Evolutionary conservation across 129 eudicot genomes (phyloP).

Genomic region (Flaveria linearis): DNA sequence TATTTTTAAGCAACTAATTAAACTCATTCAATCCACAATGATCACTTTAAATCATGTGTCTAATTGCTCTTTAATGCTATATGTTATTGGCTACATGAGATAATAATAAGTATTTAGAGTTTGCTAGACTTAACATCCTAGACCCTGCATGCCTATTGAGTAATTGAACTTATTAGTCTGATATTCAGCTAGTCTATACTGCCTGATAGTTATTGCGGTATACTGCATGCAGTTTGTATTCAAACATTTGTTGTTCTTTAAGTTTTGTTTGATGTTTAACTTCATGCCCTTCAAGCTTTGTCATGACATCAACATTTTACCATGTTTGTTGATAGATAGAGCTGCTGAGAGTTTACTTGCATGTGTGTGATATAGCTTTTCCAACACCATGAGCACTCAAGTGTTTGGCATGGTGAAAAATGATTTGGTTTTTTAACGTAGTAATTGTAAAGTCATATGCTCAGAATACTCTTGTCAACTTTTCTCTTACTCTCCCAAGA

Average conservation of each 20-base stretch:
- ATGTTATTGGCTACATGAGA: not conserved
- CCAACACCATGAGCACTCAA: not conserved
- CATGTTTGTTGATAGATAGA: not conserved
- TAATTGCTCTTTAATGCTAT: not conserved
- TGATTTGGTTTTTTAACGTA: not conserved
- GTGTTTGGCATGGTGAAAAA: not conserved
- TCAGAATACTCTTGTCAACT: not conserved
- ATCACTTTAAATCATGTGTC: not conserved
- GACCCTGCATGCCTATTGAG: not conserved
- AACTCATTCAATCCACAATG: not conserved
- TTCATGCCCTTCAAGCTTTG: slow-evolving; percentile 7
- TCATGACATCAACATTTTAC: not conserved
- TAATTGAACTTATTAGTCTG: not conserved
- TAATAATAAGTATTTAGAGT: not conserved
- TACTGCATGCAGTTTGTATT: not conserved
- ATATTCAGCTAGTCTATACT: not conserved
- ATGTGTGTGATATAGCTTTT: not conserved
- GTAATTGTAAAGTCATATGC: not conserved
- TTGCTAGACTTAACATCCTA: slow-evolving; percentile 1
- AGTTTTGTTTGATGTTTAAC: not conserved
- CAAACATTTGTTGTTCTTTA: not conserved
- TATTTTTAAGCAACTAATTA: not conserved
- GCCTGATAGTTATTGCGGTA: not conserved
- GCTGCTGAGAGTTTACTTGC: not conserved
- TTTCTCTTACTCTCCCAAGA: not conserved